Percentiles rank a stretch among this genome's conserved stretches.
Evolutionary conservation across 2,329 filamentous ascomycete genomes (phyloP).

Genomic region (Eutypella sp.): DNA sequence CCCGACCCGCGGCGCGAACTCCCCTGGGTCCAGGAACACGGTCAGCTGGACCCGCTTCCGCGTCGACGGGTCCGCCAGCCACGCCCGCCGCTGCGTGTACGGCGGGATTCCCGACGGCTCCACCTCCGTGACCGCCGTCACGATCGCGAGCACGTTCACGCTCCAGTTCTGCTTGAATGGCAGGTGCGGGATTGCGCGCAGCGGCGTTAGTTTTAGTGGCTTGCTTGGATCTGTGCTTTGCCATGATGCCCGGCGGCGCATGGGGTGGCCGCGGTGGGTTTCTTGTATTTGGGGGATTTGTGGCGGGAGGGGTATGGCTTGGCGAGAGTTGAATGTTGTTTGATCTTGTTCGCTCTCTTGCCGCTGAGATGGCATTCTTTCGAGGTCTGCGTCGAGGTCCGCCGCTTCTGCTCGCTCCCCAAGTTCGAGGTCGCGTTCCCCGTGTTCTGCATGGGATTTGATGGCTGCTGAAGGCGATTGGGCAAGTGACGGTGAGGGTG

Average conservation of each 20-base stretch:
- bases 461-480: background rate
- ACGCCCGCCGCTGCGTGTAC: constrained; percentile 45
- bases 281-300: constrained; percentile 7
- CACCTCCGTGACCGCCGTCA: constrained; percentile 41
- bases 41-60: constrained; percentile 48
- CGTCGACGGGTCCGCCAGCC: constrained; percentile 47
- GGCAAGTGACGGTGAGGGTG: background rate
- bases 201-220: constrained; percentile 47
- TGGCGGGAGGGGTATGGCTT: constrained; percentile 2
- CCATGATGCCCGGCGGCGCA: constrained; percentile 21
- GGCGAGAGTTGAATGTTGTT: background rate
- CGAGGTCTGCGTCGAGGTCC: constrained; percentile 26
- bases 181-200: constrained; percentile 45
- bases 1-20: constrained; percentile 42
- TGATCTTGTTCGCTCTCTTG: constrained; percentile 8
- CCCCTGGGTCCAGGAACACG: constrained; percentile 48
- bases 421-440: too few species aligned
- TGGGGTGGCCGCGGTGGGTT: background rate
- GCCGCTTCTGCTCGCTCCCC: constrained; percentile 20
- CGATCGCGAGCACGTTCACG: constrained; percentile 49
- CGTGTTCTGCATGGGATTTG: too few species aligned
- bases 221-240: constrained; percentile 36
- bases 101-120: constrained; percentile 46
- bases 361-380: constrained; percentile 28
- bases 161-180: constrained; percentile 56